Conservation (phyloP, 2,329 filamentous ascomycete species). For the Xylaria sp. region DNA sequence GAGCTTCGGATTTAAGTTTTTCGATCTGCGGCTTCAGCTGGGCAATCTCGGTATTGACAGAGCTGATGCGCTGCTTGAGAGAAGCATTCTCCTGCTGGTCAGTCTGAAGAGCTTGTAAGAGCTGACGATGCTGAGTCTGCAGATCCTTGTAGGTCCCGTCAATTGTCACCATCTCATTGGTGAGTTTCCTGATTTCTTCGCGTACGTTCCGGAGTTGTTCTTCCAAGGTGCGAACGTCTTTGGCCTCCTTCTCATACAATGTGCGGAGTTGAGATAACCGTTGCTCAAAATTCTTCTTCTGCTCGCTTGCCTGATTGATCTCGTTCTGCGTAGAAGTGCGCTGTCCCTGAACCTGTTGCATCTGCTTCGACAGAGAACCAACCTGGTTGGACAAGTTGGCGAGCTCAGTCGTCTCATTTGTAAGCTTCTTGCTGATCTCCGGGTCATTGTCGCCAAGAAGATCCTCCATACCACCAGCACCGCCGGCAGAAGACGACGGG, state of each 20-base stretch:
- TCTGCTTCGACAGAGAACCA: slow-evolving; percentile 85
- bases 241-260: slow-evolving; percentile 91
- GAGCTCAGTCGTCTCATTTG: slow-evolving; percentile 86
- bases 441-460: slow-evolving; percentile 88
- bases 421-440: slow-evolving; percentile 85
- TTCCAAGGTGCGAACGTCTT: slow-evolving; percentile 81
- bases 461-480: slow-evolving; percentile 67
- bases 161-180: slow-evolving; percentile 80
- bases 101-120: slow-evolving; percentile 72
- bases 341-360: slow-evolving; percentile 88
- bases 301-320: slow-evolving; percentile 75
- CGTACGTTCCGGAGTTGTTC: slow-evolving; percentile 77
- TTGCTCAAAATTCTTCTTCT: slow-evolving; percentile 92
- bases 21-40: slow-evolving; percentile 89
- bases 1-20: slow-evolving; percentile 87
- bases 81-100: slow-evolving; percentile 87
- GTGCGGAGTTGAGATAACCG: slow-evolving; percentile 82
- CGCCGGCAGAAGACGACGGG: slow-evolving; percentile 43
- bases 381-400: slow-evolving; percentile 97
- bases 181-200: slow-evolving; percentile 80
- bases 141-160: slow-evolving; percentile 82
- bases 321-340: slow-evolving; percentile 79
- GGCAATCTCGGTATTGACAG: slow-evolving; percentile 78
- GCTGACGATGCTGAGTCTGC: slow-evolving; percentile 78
- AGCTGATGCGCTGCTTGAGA: slow-evolving; percentile 85